Evolutionary conservation across 1,284 basidiomycete genomes (phyloP), one percentile per base, ranked within the genome.

Genomic region (Gomphus bonarii): DNA sequence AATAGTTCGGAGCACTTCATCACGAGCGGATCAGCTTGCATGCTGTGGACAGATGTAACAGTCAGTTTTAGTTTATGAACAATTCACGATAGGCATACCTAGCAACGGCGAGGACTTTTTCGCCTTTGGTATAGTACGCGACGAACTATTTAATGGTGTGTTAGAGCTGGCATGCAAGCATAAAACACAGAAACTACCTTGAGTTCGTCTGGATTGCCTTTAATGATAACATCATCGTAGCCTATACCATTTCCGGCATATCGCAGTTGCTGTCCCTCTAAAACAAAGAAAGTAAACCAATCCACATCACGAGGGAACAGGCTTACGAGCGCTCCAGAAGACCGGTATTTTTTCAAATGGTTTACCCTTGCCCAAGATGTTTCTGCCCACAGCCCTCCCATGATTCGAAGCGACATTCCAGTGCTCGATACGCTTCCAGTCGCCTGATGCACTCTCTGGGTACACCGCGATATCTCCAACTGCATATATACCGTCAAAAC

Each of bases 361-460:
- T 62, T 82, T 78, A n/a, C 75, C 70, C 43, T 72, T 72, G 33
- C 82, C 81, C 5, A 84, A 75, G 62, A 95, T 90, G 7, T 80
- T 85, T 68, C 83, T 81, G 0, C 87, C 93, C 20, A 90, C 86
- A 8, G 86, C 81, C 56, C 92, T 82, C 1, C 91, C 94, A 63
- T 95, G 88, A 68, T 91, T 91, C 44, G 84, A 81, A 20, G 88
- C 88, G 59, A 91, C 88, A 70, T 91, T 94, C 92, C 92, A 95
- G 70, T 95, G 93, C 71, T 95, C 93, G 61, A 95, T 86, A 46
- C 91, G 73, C 54, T 73, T 72, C 59, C 73, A 66, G 52, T 76
- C 76, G 3, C 81, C 82, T 3, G 68, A 70, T 11, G 74, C 73
- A 31, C 72, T 70, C 64, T 88, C 84, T 3, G 88, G 86, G 67